A percentile compares a stretch with the other conserved stretches of the same genome.
Evolutionary conservation across 768 basidiomycete genomes (phyloP).

Genomic region (Auricularia sp.): DNA sequence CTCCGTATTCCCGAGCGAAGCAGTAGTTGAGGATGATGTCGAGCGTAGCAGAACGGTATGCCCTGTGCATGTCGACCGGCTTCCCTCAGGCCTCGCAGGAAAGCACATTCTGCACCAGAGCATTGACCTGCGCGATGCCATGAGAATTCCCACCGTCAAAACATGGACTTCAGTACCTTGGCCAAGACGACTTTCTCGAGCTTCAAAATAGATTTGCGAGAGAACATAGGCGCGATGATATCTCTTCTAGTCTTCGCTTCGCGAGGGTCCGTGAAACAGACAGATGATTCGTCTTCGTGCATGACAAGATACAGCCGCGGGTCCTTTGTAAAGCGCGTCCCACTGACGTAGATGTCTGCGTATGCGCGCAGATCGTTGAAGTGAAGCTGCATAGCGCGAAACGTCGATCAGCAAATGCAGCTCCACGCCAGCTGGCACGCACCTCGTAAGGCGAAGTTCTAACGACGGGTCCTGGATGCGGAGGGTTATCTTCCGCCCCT

Average conservation of each 20-base stretch:
- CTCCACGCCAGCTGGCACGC: conserved; percentile 3
- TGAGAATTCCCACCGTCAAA: conserved; percentile 1
- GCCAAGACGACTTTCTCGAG: conserved; percentile 27
- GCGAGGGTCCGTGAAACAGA: conserved; percentile 25
- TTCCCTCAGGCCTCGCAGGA: background rate
- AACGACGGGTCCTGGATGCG: conserved; percentile 25
- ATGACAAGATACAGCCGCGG: conserved; percentile 28
- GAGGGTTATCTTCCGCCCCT: background rate
- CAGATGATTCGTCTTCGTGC: conserved; percentile 27
- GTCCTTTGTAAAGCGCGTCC: conserved; percentile 26
- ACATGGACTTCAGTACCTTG: conserved; percentile 10
- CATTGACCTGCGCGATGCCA: conserved; percentile 20
- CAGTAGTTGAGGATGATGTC: conserved; percentile 34
- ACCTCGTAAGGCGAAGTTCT: conserved; percentile 33
- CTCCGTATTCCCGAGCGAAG: conserved; percentile 23
- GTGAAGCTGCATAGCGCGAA: conserved; percentile 23
- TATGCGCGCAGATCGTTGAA: conserved; percentile 32
- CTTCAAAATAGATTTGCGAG: conserved; percentile 28
- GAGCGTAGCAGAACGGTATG: conserved; percentile 28
- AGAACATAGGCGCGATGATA: conserved; percentile 30
- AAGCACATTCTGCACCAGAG: conserved; percentile 8
- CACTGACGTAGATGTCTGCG: conserved; percentile 26
- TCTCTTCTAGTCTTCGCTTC: conserved; percentile 26
- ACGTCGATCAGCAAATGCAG: background rate
- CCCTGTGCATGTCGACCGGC: conserved; percentile 24